These are phyloP conservation scores for Pseudocercospora crystallina DNA, from an alignment of 2,329 filamentous ascomycete genomes.

Conservation along the genomic window DNA sequence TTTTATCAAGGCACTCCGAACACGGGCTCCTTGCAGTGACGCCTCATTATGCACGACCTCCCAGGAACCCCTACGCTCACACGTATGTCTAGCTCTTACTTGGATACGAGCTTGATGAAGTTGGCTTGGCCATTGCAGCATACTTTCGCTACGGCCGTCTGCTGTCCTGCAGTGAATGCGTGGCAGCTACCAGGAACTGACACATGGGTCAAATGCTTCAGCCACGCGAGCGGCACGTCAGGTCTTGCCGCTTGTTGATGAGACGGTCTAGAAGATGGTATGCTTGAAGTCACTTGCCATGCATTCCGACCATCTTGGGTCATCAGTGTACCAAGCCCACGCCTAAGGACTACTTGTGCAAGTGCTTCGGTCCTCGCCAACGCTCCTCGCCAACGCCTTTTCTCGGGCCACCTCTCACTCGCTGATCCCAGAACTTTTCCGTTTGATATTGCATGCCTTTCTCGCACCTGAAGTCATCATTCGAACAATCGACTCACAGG, in stretches of 20 bases:
- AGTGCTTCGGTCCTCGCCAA: not conserved
- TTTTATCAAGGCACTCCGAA: too few species aligned
- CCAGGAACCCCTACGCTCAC: too few species aligned
- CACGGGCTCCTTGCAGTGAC: too few species aligned
- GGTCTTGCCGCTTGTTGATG: not conserved
- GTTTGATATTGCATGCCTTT: not conserved
- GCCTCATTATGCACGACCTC: too few species aligned
- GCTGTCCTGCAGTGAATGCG: too few species aligned
- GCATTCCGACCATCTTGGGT: not conserved
- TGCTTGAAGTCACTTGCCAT: not conserved
- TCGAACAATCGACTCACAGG: too few species aligned
- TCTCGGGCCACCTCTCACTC: not conserved
- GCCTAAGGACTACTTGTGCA: not conserved
- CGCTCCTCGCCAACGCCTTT: not conserved
- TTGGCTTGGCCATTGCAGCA: too few species aligned
- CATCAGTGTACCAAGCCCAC: not conserved
- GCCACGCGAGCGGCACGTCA: not conserved
- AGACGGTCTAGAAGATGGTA: not conserved
- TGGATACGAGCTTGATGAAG: too few species aligned
- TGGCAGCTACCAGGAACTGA: too few species aligned
- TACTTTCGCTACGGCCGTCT: too few species aligned
- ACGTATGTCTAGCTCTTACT: too few species aligned
- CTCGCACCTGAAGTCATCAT: not conserved
- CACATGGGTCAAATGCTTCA: too few species aligned
- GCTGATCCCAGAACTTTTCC: not conserved